phyloP scores from a whole-genome alignment of 495 filamentous ascomycete genomes.

The Annulohypoxylon maeteangense region DNA sequence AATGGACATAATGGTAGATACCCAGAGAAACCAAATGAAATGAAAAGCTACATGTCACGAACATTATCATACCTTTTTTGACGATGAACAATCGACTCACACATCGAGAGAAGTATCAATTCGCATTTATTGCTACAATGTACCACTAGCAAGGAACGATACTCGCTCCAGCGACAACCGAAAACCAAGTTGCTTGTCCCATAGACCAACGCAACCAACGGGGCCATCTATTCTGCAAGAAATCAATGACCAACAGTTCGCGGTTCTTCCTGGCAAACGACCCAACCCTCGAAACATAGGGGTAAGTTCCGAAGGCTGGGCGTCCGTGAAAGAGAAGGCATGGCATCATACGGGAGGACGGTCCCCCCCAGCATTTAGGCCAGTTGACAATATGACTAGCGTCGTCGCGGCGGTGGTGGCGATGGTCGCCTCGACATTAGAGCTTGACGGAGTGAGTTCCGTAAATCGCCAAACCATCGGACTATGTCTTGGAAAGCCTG shows the following conservation, averaged over 20 bases:
- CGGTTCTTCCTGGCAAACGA: not conserved
- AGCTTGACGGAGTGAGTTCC: not conserved
- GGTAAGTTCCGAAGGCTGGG: not conserved
- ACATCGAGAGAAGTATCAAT: conserved; percentile 40
- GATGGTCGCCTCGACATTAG: not conserved
- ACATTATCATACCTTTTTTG: not conserved
- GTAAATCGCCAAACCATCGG: conserved; percentile 21
- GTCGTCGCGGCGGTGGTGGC: not conserved
- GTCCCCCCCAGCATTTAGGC: not conserved
- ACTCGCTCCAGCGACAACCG: conserved; percentile 7
- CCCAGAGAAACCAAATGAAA: conserved; percentile 8
- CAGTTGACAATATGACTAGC: not conserved
- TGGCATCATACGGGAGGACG: not conserved
- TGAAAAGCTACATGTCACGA: not conserved
- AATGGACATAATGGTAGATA: conserved; percentile 23
- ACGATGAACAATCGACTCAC: not conserved
- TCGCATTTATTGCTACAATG: conserved; percentile 46
- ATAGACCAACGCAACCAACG: conserved; percentile 28
- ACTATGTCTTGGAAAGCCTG: conserved; percentile 19
- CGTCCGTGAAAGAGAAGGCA: not conserved
- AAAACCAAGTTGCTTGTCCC: conserved; percentile 21
- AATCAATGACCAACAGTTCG: not conserved
- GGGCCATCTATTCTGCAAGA: conserved; percentile 4
- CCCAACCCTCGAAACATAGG: not conserved
- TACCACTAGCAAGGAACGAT: conserved; percentile 40